Evolutionary conservation across 2,329 filamentous ascomycete genomes (phyloP).

Genomic region (Alternaria brassicicola): DNA sequence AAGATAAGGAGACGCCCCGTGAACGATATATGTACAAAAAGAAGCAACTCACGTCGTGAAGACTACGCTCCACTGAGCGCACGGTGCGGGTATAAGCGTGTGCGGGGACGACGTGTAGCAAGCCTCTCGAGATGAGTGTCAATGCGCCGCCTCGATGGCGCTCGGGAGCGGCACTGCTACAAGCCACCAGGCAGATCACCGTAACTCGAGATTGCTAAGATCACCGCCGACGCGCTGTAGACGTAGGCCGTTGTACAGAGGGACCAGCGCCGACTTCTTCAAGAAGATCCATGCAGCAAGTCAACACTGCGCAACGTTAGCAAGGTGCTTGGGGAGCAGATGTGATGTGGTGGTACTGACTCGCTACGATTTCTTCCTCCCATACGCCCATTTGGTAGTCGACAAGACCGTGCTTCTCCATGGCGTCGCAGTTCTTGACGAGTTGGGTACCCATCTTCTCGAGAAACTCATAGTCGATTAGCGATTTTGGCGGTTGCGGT

Average conservation of each 20-base stretch:
- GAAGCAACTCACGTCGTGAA: constrained; percentile 16
- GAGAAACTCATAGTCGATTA: constrained; percentile 72
- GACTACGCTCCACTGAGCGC: constrained; percentile 10
- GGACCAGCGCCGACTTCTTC: constrained; percentile 50
- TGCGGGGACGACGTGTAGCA: constrained; percentile 6
- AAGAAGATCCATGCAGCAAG: constrained; percentile 60
- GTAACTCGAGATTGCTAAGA: constrained; percentile 8
- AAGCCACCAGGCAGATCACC: constrained; percentile 23
- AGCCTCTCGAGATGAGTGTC: constrained; percentile 17
- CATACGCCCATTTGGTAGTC: constrained; percentile 98
- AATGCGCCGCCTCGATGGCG: constrained; percentile 22
- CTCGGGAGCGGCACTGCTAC: constrained; percentile 17
- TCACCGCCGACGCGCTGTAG: constrained; percentile 46
- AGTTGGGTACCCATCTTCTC: constrained; percentile 83
- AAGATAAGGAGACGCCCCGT: constrained; percentile 21
- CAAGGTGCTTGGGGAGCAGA: background rate
- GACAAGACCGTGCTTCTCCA: constrained; percentile 91
- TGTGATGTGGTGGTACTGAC: constrained; percentile 60
- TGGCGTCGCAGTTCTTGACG: constrained; percentile 78
- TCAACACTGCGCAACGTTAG: constrained; percentile 53
- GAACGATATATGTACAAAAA: constrained; percentile 40
- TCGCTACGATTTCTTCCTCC: constrained; percentile 86
- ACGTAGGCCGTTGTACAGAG: constrained; percentile 38
- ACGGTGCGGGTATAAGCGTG: constrained; percentile 21
- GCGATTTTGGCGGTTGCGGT: constrained; percentile 63